Base-by-base conservation (phyloP, 1,139 yeast species). In the Debaryomyces sp. region DNA sequence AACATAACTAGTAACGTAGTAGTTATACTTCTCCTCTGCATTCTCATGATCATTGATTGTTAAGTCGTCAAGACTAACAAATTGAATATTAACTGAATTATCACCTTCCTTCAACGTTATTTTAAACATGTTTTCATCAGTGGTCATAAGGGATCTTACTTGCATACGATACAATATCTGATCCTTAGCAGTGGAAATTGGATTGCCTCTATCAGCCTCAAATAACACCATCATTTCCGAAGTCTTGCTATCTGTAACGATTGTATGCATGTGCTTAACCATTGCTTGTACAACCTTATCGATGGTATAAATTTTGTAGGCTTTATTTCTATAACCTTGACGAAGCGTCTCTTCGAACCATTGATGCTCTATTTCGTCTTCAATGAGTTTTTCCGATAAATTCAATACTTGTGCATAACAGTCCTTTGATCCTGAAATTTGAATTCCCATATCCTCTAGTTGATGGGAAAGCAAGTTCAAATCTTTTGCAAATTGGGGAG, bases 321-420 rank as follows among this genome's bases (percentile, higher is more conserved):
- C 99, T 55, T 85, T 86, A 69, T 94, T 95, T 60, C 95, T 83
- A 72, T 89, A 94, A 0, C 96, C 97, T 73, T 92, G 97, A 56
- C 99, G 89, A 53, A 95, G 72, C 22, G 96, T 81, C 66, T 94
- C 99, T 71, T 94, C 99, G 65, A 89, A 94, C 89, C 95, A 87
- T 66, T 88, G 96, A 57, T 91, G 96, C 60, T 94, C 99, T 47
- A 94, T 74, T 37, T 91, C 96, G 26, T 96, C 97, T 60, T 90
- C 96, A 55, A 95, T 88, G 46, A 92, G 74, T 55, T 84, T 81
- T 58, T 84, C 91, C 48, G 96, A 81, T 50, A 94, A 75, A 2
- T 73, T 74, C 51, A 94, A 73, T 17, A 91, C 81, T 67, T 94
- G 97, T 35, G 76, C 70, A 65, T 94, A 95, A 48, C 95, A 87